Percentiles rank a stretch among this genome's conserved stretches.
These are phyloP conservation scores for Rhodotorula kratochvilovae DNA, from an alignment of 768 basidiomycete genomes.

Conservation along the genomic window DNA sequence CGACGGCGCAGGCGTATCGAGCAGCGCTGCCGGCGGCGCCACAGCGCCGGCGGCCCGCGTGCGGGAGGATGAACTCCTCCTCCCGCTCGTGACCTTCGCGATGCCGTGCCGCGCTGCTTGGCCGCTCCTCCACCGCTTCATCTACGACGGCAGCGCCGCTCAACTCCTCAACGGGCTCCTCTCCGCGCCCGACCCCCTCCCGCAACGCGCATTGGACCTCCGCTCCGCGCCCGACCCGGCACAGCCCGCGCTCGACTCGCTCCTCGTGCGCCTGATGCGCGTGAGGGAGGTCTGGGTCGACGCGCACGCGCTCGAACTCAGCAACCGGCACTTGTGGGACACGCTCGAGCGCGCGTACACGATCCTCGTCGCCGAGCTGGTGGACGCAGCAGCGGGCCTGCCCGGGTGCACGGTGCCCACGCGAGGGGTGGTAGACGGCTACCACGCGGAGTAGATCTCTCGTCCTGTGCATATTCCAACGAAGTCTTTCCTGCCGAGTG, in stretches of 20 bases:
- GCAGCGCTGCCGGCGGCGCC: neutral
- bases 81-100: neutral
- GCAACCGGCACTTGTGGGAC: neutral
- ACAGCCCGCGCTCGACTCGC: neutral
- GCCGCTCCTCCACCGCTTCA: neutral
- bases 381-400: neutral
- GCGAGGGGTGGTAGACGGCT: neutral
- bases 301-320: neutral
- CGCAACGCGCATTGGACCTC: neutral
- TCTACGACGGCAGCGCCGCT: neutral
- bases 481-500: too few species aligned
- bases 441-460: too few species aligned
- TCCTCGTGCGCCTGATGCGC: neutral
- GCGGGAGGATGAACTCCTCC: neutral
- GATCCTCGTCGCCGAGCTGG: neutral
- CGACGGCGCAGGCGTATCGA: too few species aligned
- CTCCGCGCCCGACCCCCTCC: neutral
- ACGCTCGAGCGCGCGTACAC: constrained; percentile 3
- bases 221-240: neutral
- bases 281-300: neutral
- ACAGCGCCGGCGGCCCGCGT: too few species aligned
- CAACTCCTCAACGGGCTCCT: neutral
- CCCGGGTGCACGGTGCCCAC: too few species aligned
- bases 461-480: too few species aligned
- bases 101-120: neutral